Evolutionary conservation across 2,329 filamentous ascomycete species (phyloP).

Genomic region (Fusarium oxysporum): DNA sequence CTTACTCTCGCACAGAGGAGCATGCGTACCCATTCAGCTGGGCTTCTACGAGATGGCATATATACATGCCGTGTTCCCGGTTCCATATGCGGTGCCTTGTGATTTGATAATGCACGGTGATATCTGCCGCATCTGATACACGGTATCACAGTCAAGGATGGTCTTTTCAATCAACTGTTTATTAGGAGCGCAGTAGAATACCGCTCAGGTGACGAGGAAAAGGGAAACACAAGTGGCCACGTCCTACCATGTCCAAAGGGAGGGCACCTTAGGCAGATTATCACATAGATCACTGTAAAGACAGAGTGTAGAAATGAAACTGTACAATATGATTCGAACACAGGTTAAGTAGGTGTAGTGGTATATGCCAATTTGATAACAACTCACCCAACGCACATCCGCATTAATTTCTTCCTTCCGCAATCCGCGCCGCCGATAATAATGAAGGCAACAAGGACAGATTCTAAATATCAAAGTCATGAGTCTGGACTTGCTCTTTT

Average conservation of each 20-base stretch:
- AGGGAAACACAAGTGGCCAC: not conserved
- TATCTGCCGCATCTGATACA: not conserved
- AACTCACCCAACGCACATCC: constrained; percentile 4
- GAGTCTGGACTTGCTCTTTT: constrained; percentile 11
- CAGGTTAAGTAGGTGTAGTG: not conserved
- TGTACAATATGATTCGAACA: not conserved
- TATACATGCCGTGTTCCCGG: not conserved
- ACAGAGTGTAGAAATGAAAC: not conserved
- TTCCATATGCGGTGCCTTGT: not conserved
- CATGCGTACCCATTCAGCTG: not conserved
- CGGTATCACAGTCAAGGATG: not conserved
- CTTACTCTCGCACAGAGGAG: not conserved
- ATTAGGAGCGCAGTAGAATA: not conserved
- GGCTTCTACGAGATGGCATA: not conserved
- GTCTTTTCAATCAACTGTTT: not conserved
- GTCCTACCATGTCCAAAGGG: not conserved
- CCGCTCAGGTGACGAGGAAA: not conserved
- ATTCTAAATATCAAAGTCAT: not conserved
- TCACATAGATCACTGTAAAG: not conserved
- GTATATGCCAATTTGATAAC: constrained; percentile 11
- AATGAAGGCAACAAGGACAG: not conserved
- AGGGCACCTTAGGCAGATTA: not conserved
- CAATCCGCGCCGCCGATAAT: not conserved
- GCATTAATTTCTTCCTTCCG: constrained; percentile 13
- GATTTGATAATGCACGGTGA: constrained; percentile 4